Evolutionary conservation across 83 land plant genomes (phyloP), one percentile per base, ranked within the genome.

Genomic region (Thuja plicata): DNA sequence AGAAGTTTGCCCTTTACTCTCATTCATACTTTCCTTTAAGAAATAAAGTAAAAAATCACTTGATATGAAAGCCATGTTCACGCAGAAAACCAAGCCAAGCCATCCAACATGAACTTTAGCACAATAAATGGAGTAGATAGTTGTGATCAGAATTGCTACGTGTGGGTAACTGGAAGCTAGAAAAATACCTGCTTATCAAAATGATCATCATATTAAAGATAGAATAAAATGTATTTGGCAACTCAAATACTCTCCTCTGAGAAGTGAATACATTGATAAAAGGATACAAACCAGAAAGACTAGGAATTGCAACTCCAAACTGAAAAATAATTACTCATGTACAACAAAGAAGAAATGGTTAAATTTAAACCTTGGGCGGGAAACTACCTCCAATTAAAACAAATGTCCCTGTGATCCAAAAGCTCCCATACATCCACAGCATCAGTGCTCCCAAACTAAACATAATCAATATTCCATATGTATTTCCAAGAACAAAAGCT

Each of bases 41-140:
- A 97, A 91, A 84, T 89, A 89, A 89, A 91, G 87, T 70, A 94
- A 90, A 55, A 94, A n/a, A 87, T 97, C 99, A 89, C 93, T 93
- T 70, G 97, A 98, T 17, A 98, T 87, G 89, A 95, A 97, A 21
- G 99, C 89, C 66, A 96, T 92, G 91, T 94, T 94, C 73, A 94
- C 78, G 77, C 98, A 93, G 27, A 97, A 88, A 17, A 95, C 76
- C 73, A 97, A 91, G 34, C 99, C 97, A 77, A 89, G 60, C 97
- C 96, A 97, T 78, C 99, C 99, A 82, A 93, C 95, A 74, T 89
- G 93, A 76, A 90, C 93, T 87, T 93, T 92, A 66, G 93, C 94
- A 90, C 92, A 94, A 88, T 98, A 97, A 12, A 95, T 48, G 9
- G 97, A 88, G 91, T 98, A 98, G 40, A 90, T 13, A 80, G 95